Evolutionary conservation across 2,329 filamentous ascomycete species (phyloP).

Genomic region (Hysterium pulicare): DNA sequence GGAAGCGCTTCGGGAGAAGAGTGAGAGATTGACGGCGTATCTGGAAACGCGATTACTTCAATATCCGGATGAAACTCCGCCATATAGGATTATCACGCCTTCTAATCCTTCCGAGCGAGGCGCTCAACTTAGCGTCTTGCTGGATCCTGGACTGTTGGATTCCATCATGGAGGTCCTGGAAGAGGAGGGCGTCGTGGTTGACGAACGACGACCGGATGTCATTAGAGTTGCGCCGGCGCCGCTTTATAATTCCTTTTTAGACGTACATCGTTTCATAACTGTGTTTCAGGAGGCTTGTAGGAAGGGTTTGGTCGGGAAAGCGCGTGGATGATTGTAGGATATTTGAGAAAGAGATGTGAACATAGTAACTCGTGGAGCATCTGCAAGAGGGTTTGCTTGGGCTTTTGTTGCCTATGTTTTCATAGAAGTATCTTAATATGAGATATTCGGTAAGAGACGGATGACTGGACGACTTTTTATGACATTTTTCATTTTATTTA

Average conservation of each 20-base stretch:
- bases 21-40: constrained; percentile 70
- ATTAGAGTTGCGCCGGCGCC: constrained; percentile 80
- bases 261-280: constrained; percentile 52
- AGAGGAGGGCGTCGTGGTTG: constrained; percentile 68
- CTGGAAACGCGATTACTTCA: constrained; percentile 53
- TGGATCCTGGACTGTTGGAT: constrained; percentile 69
- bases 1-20: constrained; percentile 65
- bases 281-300: constrained; percentile 52
- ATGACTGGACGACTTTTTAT: too few relatives aligned
- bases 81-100: constrained; percentile 65
- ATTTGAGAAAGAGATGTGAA: too few relatives aligned
- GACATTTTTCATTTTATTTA: too few relatives aligned
- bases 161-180: constrained; percentile 61
- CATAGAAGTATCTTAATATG: too few relatives aligned
- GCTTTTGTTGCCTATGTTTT: too few relatives aligned
- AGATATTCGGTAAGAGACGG: too few relatives aligned
- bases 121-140: constrained; percentile 72
- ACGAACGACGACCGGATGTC: constrained; percentile 82
- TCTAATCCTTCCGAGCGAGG: constrained; percentile 65
- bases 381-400: too few relatives aligned
- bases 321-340: too few relatives aligned
- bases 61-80: constrained; percentile 20
- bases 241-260: constrained; percentile 76
- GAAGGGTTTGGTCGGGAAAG: constrained; percentile 24
- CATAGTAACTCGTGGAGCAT: too few relatives aligned